Evolutionary conservation across 768 basidiomycete genomes (phyloP), one percentile per base, ranked within the genome.

Genomic region (Coprinellus micaceus): DNA sequence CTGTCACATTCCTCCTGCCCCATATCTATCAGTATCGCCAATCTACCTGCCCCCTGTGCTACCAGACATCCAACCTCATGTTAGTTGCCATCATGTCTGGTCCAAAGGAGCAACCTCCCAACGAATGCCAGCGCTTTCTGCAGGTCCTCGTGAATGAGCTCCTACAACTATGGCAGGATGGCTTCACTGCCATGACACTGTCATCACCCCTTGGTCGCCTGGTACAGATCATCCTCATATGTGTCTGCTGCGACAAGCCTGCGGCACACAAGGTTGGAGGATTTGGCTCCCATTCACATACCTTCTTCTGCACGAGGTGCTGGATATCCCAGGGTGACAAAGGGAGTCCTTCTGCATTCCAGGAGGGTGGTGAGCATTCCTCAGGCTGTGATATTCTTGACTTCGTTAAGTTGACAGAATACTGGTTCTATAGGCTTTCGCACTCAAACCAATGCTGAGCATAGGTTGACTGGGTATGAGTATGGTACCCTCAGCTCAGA

Each of bases 221-320:
- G 0, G 64, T 74, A 6, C 63, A 71, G 0, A 64, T 74, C 2
- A 63, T 68, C 1, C 59, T 75, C 0, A 64, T 74, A 4, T 69
- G 67, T 0, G 59, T 77, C 9, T 59, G 69, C 5, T 77, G 74
- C 41, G 69, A 74, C 50, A 72, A 75, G 45, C 74, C 74, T 1
- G 75, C 74, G 2, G 70, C 69, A 0, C 69, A 71, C 51, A 75
- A 75, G 44, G 22, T 62, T 12, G 61, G 58, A 2, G 61, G 61
- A 7, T 60, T 62, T 52, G 69, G 65, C 0, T 64, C 67, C 0
- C 70, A 71, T 45, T 44, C 50, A 0, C 74, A 74, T 41, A 69
- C 57, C 2, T 66, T 63, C 28, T 71, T 73, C 46, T 76, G 73
- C 52, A 71, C 69, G 0, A 52, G 53, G 2, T 74, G 74, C 58